These are phyloP conservation scores for Ganoderma sinense DNA, from an alignment of 1,284 basidiomycete genomes.

Conservation along the genomic window DNA sequence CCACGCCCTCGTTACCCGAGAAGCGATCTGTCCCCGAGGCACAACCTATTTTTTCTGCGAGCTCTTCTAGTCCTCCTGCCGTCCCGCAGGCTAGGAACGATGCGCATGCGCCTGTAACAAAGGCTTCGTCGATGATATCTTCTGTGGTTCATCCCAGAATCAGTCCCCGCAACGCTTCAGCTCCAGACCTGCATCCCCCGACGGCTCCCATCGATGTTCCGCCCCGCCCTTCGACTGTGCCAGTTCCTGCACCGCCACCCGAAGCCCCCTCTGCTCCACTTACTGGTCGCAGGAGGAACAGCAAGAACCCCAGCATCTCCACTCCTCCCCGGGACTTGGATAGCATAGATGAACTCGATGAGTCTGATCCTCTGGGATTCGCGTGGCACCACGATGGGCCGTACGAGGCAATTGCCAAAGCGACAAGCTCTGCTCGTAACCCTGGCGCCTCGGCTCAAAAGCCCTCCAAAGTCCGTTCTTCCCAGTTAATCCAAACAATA, in stretches of 20 bases:
- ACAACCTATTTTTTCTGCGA: constrained; percentile 3
- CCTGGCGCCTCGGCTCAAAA: constrained; percentile 17
- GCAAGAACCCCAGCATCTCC: constrained; percentile 35
- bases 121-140: constrained; percentile 20
- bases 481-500: background rate
- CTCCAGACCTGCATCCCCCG: constrained; percentile 34
- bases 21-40: constrained; percentile 5
- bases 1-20: constrained; percentile 6
- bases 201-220: constrained; percentile 31
- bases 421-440: constrained; percentile 16
- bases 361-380: constrained; percentile 69
- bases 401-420: constrained; percentile 59
- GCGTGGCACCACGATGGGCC: constrained; percentile 71
- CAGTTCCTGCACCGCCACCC: constrained; percentile 14
- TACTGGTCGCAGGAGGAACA: constrained; percentile 29
- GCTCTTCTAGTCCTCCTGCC: background rate
- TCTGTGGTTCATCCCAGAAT: constrained; percentile 28
- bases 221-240: constrained; percentile 32
- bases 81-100: constrained; percentile 10
- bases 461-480: constrained; percentile 9
- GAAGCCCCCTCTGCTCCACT: constrained; percentile 20
- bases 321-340: constrained; percentile 57
- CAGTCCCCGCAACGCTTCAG: constrained; percentile 32
- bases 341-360: constrained; percentile 78
- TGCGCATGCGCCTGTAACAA: background rate